A percentile compares a stretch with the other conserved stretches of the same genome.
phyloP scores from a whole-genome alignment of 768 basidiomycete species.

The Suillus discolor region DNA sequence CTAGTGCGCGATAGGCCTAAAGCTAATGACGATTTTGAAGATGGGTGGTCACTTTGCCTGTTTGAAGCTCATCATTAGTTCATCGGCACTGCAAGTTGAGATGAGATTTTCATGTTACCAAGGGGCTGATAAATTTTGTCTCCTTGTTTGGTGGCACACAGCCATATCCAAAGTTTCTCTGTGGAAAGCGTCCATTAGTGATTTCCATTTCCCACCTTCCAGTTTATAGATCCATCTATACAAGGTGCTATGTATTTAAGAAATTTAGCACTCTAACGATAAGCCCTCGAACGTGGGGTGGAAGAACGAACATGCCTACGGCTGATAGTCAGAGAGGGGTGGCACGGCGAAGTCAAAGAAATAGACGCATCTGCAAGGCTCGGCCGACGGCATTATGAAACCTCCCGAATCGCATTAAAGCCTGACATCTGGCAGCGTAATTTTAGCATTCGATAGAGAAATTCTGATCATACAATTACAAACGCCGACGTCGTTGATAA shows the following conservation, averaged over 20 bases:
- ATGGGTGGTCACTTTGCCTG: background rate
- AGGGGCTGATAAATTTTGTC: background rate
- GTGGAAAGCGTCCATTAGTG: background rate
- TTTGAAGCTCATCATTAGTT: background rate
- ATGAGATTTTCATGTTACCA: background rate
- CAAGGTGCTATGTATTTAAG: background rate
- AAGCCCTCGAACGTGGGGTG: background rate
- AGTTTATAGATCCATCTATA: background rate
- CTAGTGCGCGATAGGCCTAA: background rate
- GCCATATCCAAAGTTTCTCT: slow-evolving; percentile 2
- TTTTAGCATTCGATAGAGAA: background rate
- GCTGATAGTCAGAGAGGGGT: background rate
- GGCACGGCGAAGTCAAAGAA: background rate
- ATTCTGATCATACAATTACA: background rate
- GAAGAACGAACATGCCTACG: background rate
- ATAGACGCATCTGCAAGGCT: background rate
- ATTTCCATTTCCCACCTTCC: background rate
- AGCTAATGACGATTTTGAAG: background rate
- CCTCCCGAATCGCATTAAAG: background rate
- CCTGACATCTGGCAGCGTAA: background rate
- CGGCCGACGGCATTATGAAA: background rate
- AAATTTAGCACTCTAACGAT: background rate
- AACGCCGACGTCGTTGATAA: background rate
- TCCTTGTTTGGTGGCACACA: background rate
- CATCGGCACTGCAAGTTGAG: background rate